A percentile compares a stretch with the other conserved stretches of the same genome.
These are phyloP conservation scores for Sarocladiaceae sp. DNA, from an alignment of 2,329 filamentous ascomycete species.

Conservation along the genomic window DNA sequence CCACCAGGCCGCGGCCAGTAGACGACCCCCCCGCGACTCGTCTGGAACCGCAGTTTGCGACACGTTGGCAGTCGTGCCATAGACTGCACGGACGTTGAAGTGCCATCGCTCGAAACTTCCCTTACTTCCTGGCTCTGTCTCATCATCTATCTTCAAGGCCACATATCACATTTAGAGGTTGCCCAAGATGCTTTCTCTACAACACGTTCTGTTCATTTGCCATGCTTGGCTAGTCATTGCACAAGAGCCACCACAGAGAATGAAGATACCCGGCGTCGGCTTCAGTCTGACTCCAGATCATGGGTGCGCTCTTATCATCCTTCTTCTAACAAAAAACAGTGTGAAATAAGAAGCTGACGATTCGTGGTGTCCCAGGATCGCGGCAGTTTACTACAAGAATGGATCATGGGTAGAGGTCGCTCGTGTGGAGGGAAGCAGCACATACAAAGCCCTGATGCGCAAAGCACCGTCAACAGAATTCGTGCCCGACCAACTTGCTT, in stretches of 20 bases:
- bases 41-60: no score
- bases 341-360: neutral
- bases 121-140: no score
- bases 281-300: neutral
- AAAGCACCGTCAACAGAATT: neutral
- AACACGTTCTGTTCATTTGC: neutral
- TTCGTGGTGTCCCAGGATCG: neutral
- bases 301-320: neutral
- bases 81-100: no score
- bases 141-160: no score
- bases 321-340: neutral
- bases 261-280: neutral
- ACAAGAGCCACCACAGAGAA: neutral
- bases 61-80: no score
- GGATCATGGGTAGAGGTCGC: neutral
- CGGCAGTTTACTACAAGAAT: neutral
- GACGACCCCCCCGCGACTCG: no score
- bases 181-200: neutral
- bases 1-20: no score
- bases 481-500: neutral
- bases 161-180: no score
- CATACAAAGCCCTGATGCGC: neutral
- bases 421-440: neutral
- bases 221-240: neutral
- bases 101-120: no score